A percentile compares a stretch with the other conserved stretches of the same genome.
Conservation (phyloP, 2,329 filamentous ascomycete species). For the Nothopassalora personata region DNA sequence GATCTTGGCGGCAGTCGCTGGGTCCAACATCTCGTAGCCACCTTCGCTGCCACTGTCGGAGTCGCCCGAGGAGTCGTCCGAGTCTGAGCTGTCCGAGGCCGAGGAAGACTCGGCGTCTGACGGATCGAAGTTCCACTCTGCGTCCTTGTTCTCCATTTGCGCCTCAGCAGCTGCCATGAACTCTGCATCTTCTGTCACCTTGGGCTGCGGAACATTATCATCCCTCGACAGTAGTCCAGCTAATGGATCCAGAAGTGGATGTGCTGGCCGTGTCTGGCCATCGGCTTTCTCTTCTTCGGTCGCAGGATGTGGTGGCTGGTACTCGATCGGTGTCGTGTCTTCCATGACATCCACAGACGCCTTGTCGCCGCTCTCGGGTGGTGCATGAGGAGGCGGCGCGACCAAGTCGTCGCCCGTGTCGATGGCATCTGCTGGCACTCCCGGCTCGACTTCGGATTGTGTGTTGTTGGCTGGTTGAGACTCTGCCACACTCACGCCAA, state of each 20-base stretch:
- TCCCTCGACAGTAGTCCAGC: conserved; percentile 9
- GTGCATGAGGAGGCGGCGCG: conserved; percentile 3
- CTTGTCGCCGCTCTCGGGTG: conserved; percentile 7
- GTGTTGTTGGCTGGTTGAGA: not conserved
- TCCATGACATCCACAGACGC: conserved; percentile 8
- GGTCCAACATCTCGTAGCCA: conserved; percentile 66
- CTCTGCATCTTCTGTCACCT: conserved; percentile 35
- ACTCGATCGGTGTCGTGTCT: conserved; percentile 15
- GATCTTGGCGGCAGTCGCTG: conserved; percentile 77
- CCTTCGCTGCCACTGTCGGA: conserved; percentile 49
- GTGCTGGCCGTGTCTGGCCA: not conserved
- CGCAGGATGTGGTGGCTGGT: conserved; percentile 1
- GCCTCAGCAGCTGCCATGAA: conserved; percentile 42
- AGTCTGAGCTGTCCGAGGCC: conserved; percentile 39
- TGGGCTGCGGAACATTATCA: conserved; percentile 7
- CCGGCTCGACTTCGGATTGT: not conserved
- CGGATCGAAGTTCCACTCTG: conserved; percentile 74
- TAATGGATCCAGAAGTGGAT: not conserved
- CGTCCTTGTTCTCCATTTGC: conserved; percentile 49
- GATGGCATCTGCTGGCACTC: conserved; percentile 15
- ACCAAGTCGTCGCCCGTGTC: conserved; percentile 14
- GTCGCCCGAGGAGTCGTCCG: conserved; percentile 42
- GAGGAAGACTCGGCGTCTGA: conserved; percentile 58
- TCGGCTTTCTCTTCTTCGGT: not conserved
- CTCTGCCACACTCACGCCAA: not conserved